phyloP scores from a whole-genome alignment of 441 rosid species.

The Mallotus japonicus region DNA sequence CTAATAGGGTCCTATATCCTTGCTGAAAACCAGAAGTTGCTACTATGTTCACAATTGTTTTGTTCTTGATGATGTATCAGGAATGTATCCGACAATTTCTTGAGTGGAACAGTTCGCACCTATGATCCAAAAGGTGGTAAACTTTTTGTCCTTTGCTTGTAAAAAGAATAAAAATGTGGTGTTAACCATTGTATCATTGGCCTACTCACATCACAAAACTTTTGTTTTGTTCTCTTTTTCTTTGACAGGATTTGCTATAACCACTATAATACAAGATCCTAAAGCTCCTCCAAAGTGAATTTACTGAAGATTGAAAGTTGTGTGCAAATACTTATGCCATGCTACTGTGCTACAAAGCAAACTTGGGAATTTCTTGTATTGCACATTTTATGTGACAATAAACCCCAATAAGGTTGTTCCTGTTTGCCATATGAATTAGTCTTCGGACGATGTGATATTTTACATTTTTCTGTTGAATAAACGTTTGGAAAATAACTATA shows the following conservation, averaged over 20 bases:
- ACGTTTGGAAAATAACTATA: too few species aligned
- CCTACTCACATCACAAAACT: neutral
- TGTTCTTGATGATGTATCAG: slow-evolving; percentile 24
- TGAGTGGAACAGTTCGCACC: slow-evolving; percentile 33
- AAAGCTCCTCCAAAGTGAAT: slow-evolving; percentile 21
- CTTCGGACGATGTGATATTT: too few species aligned
- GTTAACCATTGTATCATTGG: neutral
- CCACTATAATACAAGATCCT: slow-evolving; percentile 40
- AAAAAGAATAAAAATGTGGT: neutral
- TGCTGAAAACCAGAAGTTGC: too few species aligned
- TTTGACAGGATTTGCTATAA: slow-evolving; percentile 27
- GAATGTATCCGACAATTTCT: slow-evolving; percentile 37
- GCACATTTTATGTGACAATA: too few species aligned
- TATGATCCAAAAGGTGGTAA: slow-evolving; percentile 28
- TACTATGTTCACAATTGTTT: neutral
- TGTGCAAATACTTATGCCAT: neutral
- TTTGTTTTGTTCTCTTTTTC: neutral
- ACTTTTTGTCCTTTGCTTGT: neutral
- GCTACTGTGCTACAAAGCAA: neutral
- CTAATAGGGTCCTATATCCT: too few species aligned
- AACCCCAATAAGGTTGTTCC: too few species aligned
- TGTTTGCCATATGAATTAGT: too few species aligned
- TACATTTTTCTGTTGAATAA: too few species aligned
- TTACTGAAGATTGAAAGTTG: neutral
- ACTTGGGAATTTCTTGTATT: neutral